A percentile compares a stretch with the other conserved stretches of the same genome.
Evolutionary conservation across 805 yeast genomes (phyloP).

Genomic region (Saccharomycopsis amapae): DNA sequence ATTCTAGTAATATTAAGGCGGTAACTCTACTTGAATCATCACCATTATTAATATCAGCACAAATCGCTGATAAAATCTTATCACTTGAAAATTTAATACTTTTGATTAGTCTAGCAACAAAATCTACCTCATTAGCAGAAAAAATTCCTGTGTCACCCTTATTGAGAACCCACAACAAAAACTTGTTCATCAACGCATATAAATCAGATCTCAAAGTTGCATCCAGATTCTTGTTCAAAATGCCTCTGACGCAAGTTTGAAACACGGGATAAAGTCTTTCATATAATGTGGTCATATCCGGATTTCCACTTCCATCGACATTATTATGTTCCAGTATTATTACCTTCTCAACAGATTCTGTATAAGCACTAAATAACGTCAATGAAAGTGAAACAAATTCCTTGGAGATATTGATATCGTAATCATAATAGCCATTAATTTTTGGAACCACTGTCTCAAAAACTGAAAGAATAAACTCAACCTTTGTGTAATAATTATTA

Average conservation of each 20-base stretch:
- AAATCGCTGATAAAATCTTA: conserved; percentile 53
- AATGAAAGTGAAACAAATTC: conserved; percentile 74
- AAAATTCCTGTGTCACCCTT: conserved; percentile 25
- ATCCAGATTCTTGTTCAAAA: conserved; percentile 62
- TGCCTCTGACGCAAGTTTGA: conserved; percentile 66
- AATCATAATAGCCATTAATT: conserved; percentile 64
- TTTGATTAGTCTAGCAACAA: conserved; percentile 42
- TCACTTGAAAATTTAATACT: conserved; percentile 53
- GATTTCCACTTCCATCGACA: conserved; percentile 32
- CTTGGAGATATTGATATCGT: conserved; percentile 59
- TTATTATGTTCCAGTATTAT: conserved; percentile 24
- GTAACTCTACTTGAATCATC: conserved; percentile 73
- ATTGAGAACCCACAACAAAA: conserved; percentile 43
- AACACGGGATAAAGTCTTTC: conserved; percentile 63
- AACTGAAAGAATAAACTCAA: conserved; percentile 62
- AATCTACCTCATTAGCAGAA: conserved; percentile 20
- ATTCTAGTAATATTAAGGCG: conserved; percentile 67
- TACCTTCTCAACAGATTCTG: not conserved
- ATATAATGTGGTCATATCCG: conserved; percentile 30
- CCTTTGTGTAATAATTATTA: not conserved
- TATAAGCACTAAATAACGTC: conserved; percentile 53
- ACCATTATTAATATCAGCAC: conserved; percentile 73
- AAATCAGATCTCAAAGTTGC: conserved; percentile 68
- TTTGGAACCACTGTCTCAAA: conserved; percentile 72
- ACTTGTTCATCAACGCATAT: conserved; percentile 65